Evolutionary conservation across 2,329 filamentous ascomycete genomes (phyloP), one percentile per base, ranked within the genome.

Genomic region (Tolypocladium capitatum): DNA sequence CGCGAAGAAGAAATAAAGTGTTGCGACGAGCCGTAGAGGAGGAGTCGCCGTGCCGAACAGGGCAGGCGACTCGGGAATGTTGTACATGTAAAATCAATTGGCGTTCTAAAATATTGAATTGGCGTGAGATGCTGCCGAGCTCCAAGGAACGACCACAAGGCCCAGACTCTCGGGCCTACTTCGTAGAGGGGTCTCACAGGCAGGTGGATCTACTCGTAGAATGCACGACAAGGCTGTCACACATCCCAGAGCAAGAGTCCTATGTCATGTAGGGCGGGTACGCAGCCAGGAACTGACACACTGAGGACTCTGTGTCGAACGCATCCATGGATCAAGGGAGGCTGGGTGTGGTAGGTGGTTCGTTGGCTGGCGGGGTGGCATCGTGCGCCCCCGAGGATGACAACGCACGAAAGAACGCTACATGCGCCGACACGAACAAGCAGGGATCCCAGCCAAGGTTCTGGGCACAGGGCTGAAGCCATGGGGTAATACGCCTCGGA

Each of bases 1-100:
- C 67, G 68, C 71, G 34, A 66, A 66, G 36, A 74, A 68, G 61
- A 58, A 56, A 60, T 51, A 57, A 49, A 18, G 8, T 35, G 33
- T 4, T n/a, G 34, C 9, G 35, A 34, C 8, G 21, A 6, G 38
- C 24, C 16, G 10, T 28, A 28, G 21, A 41, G 8, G 9, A 41
- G 8, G 13, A n/a, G 21, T 9, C 7, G 36, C 14, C 36, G 14
- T n/a, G 21, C 8, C 3, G 14, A 28, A 27, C 36, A 27, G 32
- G 32, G 21, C 36, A 30, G 28, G 31, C 28, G 34, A 16, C 16
- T n/a, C 40, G 45, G 34, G 28, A 47, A 43, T 49, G 30, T 36
- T 43, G 34, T 46, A 49, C 46, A 43, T 51, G 52, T 51, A 52
- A 36, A 48, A 56, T 51, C 49, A 47, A 20, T 35, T 33, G 51